Percentiles rank a stretch among this genome's conserved stretches.
Conservation (phyloP, 2,329 filamentous ascomycete species). For the Ophiostoma pallidulum region DNA sequence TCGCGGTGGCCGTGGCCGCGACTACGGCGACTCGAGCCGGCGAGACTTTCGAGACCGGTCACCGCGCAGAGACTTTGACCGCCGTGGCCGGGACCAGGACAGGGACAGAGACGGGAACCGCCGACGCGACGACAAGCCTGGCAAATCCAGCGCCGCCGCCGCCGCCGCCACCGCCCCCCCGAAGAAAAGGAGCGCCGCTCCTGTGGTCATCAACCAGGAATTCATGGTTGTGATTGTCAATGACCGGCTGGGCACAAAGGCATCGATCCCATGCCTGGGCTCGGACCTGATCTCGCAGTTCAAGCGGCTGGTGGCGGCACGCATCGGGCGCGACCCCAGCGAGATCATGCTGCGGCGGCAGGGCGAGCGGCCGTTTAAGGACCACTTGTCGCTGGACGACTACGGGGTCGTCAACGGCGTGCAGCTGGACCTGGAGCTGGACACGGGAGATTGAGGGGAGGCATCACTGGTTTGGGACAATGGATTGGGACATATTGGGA, state of each 20-base stretch:
- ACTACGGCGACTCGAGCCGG: too few relatives aligned
- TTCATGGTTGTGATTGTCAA: constrained; percentile 90
- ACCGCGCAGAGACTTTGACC: too few relatives aligned
- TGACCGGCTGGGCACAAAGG: constrained; percentile 92
- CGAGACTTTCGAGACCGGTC: too few relatives aligned
- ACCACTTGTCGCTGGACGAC: constrained; percentile 76
- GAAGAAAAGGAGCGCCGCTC: constrained; percentile 41
- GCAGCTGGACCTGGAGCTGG: constrained; percentile 53
- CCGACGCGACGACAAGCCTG: constrained; percentile 10
- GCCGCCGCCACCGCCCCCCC: constrained; percentile 8
- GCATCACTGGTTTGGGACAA: too few relatives aligned
- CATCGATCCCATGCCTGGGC: constrained; percentile 79
- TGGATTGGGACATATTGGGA: too few relatives aligned
- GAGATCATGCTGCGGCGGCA: constrained; percentile 90
- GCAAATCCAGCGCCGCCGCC: constrained; percentile 16
- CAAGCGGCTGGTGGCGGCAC: constrained; percentile 83
- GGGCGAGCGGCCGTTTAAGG: constrained; percentile 88
- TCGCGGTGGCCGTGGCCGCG: too few relatives aligned
- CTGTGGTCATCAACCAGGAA: constrained; percentile 5
- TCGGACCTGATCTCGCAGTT: constrained; percentile 77
- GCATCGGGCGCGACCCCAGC: constrained; percentile 79
- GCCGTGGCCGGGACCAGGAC: constrained; percentile 19
- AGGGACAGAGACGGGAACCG: too few relatives aligned
- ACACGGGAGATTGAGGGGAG: constrained; percentile 51
- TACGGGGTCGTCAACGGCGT: constrained; percentile 93